Percentiles rank a stretch among this genome's conserved stretches.
Evolutionary conservation across 257 asterid species (phyloP).

Genomic region (Craterostigma plantagineum): DNA sequence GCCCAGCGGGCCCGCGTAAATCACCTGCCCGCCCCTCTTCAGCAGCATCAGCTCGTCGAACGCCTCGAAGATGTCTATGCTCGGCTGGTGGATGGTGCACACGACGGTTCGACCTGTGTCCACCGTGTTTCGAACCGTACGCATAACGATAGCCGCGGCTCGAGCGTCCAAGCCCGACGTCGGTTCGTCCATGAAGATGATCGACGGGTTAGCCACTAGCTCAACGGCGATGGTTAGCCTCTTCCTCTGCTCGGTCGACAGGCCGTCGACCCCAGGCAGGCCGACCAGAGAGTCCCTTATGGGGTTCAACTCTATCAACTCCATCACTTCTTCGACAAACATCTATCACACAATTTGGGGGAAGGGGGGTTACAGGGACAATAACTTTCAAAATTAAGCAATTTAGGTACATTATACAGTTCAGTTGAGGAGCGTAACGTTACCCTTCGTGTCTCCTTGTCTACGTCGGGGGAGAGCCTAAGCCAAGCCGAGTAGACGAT

Average conservation of each 20-base stretch:
- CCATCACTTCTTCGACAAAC: constrained; percentile 13
- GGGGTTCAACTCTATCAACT: constrained; percentile 8
- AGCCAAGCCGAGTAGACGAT: constrained; percentile 11
- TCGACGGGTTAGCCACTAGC: constrained; percentile 13
- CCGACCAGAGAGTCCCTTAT: constrained; percentile 10
- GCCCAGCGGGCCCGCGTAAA: constrained; percentile 5
- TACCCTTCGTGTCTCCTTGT: constrained; percentile 3
- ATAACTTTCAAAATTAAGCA: no score
- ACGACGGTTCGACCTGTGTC: constrained; percentile 12
- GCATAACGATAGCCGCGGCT: constrained; percentile 13
- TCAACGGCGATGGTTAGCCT: constrained; percentile 14
- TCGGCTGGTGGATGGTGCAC: constrained; percentile 13
- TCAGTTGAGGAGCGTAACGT: background rate
- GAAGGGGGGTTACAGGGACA: no score
- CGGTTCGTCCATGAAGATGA: constrained; percentile 14
- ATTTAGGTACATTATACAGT: no score
- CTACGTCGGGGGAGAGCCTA: constrained; percentile 7
- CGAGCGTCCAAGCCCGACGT: constrained; percentile 12
- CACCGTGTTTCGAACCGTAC: constrained; percentile 10
- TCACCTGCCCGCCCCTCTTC: constrained; percentile 10
- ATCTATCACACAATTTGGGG: no score
- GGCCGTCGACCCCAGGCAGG: constrained; percentile 10
- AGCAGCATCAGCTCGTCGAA: constrained; percentile 10
- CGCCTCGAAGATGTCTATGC: constrained; percentile 13
- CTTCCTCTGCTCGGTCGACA: constrained; percentile 13